Conservation (phyloP, 352 stramenopile genomes). For the Globisporangium spiculum region DNA sequence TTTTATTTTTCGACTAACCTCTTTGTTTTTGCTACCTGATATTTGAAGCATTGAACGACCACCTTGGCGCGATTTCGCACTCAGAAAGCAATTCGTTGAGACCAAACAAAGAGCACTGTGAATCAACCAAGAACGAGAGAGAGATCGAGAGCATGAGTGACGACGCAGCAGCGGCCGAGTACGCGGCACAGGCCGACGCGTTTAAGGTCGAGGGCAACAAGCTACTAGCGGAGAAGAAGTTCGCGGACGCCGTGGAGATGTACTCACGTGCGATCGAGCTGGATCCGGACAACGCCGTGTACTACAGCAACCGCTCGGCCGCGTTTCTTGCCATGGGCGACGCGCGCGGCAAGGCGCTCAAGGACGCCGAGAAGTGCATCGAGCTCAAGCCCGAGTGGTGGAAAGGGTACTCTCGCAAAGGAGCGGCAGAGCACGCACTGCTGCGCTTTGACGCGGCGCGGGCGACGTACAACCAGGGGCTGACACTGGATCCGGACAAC, state of each 20-base stretch:
- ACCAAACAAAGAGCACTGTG: neutral
- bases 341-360: constrained; percentile 73
- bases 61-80: neutral
- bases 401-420: constrained; percentile 87
- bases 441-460: constrained; percentile 70
- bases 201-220: constrained; percentile 87
- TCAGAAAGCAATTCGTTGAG: neutral
- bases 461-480: constrained; percentile 63
- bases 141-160: constrained; percentile 10
- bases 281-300: constrained; percentile 83
- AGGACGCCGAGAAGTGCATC: constrained; percentile 78
- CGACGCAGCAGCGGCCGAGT: constrained; percentile 33
- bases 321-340: constrained; percentile 79
- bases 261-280: constrained; percentile 83
- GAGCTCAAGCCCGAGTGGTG: constrained; percentile 77
- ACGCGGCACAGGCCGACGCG: constrained; percentile 63
- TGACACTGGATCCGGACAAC: constrained; percentile 74
- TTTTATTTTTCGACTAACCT: neutral
- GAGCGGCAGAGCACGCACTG: constrained; percentile 73
- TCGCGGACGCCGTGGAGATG: constrained; percentile 68
- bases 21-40: neutral
- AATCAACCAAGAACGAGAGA: neutral
- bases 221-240: constrained; percentile 60
- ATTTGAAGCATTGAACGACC: neutral
- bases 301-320: constrained; percentile 84